Conservation (phyloP, 2,329 filamentous ascomycete genomes). For the Ceratocystis huliohia region DNA sequence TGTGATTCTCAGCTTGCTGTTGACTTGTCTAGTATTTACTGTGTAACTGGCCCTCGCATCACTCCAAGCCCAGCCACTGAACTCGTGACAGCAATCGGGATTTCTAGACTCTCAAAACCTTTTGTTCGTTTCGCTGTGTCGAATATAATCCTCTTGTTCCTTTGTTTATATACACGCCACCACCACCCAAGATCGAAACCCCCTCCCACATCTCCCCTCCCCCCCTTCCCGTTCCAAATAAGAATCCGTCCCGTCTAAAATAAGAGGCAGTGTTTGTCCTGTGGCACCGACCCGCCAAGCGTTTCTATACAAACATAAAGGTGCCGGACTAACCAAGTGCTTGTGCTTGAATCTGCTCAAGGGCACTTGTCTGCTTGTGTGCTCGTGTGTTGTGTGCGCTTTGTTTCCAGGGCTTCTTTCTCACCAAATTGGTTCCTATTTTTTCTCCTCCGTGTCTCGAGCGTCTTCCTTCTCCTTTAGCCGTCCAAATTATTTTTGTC, state of each 20-base stretch:
- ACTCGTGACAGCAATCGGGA: too few relatives aligned
- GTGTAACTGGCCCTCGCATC: too few relatives aligned
- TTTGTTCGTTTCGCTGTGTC: background rate
- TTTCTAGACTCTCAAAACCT: too few relatives aligned
- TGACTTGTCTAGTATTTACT: too few relatives aligned
- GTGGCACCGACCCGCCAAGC: slow-evolving; percentile 1
- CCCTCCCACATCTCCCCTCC: background rate
- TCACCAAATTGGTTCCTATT: background rate
- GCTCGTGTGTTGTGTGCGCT: background rate
- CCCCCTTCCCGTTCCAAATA: background rate
- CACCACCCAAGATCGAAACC: background rate
- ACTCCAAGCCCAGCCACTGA: too few relatives aligned
- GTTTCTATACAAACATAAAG: background rate
- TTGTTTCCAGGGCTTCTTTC: background rate
- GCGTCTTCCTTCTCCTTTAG: slow-evolving; percentile 9
- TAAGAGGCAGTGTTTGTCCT: slow-evolving; percentile 11
- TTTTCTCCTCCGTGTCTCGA: slow-evolving; percentile 14
- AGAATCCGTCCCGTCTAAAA: slow-evolving; percentile 8
- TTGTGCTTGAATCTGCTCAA: background rate
- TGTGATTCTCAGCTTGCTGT: too few relatives aligned
- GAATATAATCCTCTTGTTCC: background rate
- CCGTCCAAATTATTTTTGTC: background rate
- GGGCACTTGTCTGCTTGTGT: background rate
- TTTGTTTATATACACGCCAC: background rate
- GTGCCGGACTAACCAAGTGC: background rate